Evolutionary conservation across 495 filamentous ascomycete species (phyloP), one percentile per base, ranked within the genome.

Genomic region (Hypoxylon trugodes): DNA sequence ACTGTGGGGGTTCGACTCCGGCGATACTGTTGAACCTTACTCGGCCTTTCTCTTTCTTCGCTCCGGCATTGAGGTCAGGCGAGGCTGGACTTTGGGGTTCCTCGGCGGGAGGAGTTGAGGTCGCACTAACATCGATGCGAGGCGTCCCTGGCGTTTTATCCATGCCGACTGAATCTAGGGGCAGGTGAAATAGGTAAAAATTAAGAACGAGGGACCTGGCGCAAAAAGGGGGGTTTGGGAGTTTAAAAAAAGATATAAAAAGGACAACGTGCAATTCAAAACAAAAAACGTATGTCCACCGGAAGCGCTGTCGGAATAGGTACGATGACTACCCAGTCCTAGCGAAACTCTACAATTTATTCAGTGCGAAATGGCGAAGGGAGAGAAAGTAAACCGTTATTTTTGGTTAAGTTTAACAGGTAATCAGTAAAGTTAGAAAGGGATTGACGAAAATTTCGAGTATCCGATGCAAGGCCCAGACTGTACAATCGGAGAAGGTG

Each of bases 1-100:
- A 64, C 2, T 48, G 13, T n/a, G 59, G 49, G 6, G 59, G 60
- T 12, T 68, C 64, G 21, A 64, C 18, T 42, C 59, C 68, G 41
- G 70, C 65, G 50, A 58, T 47, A 53, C 70, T 73, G 32, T 73
- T 73, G 35, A 73, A 73, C 6, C 70, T 68, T 47, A 73, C 70
- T 26, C 70, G 68, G 7, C 70, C 70, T 40, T 73, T 73, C 41
- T 73, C 70, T 10, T 65, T 73, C 42, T 63, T 66, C 22, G 48
- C 59, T 7, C 37, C 63, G 24, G 63, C 51, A 28, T 13, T 53
- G 2, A 62, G 52, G 28, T 67, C 52, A 10, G 47, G 58, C 7
- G 58, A 62, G 2, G 41, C 58, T 15, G 64, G 64, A 32, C 52
- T 67, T 36, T 62, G 64, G 33, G 58, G 47, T 47, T 67, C 64